A percentile compares a stretch with the other conserved stretches of the same genome.
Conservation (phyloP, 2,329 filamentous ascomycete genomes). For the Fusarium torreyae region DNA sequence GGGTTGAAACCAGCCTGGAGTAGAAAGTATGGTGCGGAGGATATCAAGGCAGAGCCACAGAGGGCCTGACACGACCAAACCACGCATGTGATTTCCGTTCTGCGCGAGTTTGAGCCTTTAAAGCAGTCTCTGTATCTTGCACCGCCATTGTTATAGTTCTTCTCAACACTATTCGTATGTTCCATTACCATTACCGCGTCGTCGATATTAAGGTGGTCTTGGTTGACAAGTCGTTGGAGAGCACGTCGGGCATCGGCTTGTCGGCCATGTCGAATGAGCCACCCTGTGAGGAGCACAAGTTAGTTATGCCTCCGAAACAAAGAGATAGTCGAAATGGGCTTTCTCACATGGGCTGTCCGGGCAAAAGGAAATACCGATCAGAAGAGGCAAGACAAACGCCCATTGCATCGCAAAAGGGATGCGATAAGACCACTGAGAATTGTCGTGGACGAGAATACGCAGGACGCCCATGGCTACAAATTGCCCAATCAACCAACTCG, state of each 20-base stretch:
- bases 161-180: constrained; percentile 59
- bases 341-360: constrained; percentile 54
- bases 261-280: constrained; percentile 54
- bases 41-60: constrained; percentile 24
- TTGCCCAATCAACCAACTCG: constrained; percentile 60
- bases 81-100: constrained; percentile 45
- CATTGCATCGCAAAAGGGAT: constrained; percentile 59
- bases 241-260: constrained; percentile 50
- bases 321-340: too few species aligned
- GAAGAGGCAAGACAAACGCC: constrained; percentile 55
- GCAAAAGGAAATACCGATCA: constrained; percentile 53
- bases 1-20: constrained; percentile 57
- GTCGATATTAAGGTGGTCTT: constrained; percentile 53
- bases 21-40: constrained; percentile 56
- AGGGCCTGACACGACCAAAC: constrained; percentile 40
- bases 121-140: constrained; percentile 28
- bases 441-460: too few species aligned
- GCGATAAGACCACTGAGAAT: constrained; percentile 2
- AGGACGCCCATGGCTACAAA: constrained; percentile 52
- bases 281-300: constrained; percentile 36
- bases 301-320: too few species aligned
- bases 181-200: constrained; percentile 59
- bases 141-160: constrained; percentile 53
- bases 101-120: constrained; percentile 34
- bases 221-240: constrained; percentile 46